Evolutionary conservation across 176 grass and related monocot genomes (phyloP).

Genomic region (Eleusine coracana): DNA sequence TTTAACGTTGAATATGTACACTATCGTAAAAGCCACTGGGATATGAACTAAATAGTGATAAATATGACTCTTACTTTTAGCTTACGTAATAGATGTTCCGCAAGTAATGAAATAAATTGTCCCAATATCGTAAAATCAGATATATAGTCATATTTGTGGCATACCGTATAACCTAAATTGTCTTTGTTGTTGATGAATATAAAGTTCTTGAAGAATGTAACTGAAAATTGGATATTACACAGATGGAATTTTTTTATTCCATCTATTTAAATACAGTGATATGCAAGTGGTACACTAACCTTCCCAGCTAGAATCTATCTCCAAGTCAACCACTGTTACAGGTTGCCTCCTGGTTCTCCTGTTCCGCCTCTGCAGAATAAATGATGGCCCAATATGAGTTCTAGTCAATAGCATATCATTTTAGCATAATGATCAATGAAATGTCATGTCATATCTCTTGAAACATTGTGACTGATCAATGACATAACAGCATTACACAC

Average conservation of each 20-base stretch:
- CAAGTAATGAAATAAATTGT: neutral
- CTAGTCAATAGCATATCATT: neutral
- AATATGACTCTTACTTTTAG: neutral
- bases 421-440: constrained; percentile 10
- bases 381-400: constrained; percentile 3
- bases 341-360: constrained; percentile 25
- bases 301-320: constrained; percentile 31
- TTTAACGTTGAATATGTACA: neutral
- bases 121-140: neutral
- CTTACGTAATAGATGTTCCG: neutral
- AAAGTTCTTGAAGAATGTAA: constrained; percentile 19
- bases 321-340: constrained; percentile 45
- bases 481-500: neutral
- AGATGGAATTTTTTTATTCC: constrained; percentile 18
- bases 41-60: neutral
- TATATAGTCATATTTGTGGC: neutral
- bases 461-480: neutral
- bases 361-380: constrained; percentile 55
- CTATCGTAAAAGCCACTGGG: neutral
- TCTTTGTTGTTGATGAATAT: constrained; percentile 8
- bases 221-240: neutral
- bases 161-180: neutral
- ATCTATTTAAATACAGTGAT: neutral
- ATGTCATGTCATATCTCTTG: neutral
- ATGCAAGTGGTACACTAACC: constrained; percentile 38